Evolutionary conservation across 805 yeast species (phyloP), one percentile per base, ranked within the genome.

Genomic region (Wilhelminamyces savonicus): DNA sequence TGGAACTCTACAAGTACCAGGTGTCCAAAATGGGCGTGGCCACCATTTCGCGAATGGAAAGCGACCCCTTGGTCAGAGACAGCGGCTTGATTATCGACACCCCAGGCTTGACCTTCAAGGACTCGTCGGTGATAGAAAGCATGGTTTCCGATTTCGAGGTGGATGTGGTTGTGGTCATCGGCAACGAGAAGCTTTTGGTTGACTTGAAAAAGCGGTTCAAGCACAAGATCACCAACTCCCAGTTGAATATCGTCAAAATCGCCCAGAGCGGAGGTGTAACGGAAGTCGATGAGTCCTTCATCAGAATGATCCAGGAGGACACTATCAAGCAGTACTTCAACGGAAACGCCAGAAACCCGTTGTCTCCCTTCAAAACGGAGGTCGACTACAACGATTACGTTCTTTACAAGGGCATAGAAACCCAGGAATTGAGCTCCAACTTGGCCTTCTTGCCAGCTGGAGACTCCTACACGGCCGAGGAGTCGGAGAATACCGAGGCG

Each of bases 311-410:
- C 14, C 97, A 90, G 52, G 85, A 87, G 44, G 69, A 74, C 24
- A 64, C 80, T 4, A 86, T 90, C 31, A 76, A 77, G 48, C 94
- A 88, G 48, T 92, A 92, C 54, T 92, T 92, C 46, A 86, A 92
- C 49, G 98, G 98, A 2, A 71, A 72, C 5, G 56, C 68, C 13
- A 68, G 68, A 26, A 69, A 75, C 4, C 74, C 78, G 4, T 65
- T 92, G 30, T 80, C 94, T 13, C 97, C 99, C 2, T 88, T 78
- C 54, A 82, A 94, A 4, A 74, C 86, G 2, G 85, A 87, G 14
- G 76, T 78, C 3, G 85, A 77, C 45, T 63, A 71, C 33, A 66
- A 69, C 11, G 81, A 76, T 32, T 58, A 84, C 7, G 59, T 68
- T 2, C 74, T 85, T 2, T 79, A 75, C 59, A 63, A 62, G 37